Percentiles rank a stretch among this genome's conserved stretches.
Evolutionary conservation across 306 rosid genomes (phyloP).

Genomic region (Echinosophora koreensis): DNA sequence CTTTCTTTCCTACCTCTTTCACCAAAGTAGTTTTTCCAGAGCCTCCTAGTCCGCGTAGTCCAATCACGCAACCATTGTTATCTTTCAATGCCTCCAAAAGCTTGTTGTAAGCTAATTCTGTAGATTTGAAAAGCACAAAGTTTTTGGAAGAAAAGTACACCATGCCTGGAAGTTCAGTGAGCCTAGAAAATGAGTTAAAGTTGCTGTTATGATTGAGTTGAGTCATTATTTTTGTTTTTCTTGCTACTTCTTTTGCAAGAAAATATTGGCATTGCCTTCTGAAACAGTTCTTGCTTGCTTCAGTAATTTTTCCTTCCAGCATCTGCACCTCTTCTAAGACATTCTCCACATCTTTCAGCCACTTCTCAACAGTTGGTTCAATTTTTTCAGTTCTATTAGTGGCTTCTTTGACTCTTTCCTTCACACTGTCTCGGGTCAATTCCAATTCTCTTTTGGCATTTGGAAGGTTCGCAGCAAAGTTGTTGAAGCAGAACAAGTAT

Average conservation of each 20-base stretch:
- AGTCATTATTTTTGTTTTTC: not conserved
- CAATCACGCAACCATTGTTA: not conserved
- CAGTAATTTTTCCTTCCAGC: conserved; percentile 7
- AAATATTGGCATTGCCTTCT: not conserved
- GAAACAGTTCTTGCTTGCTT: not conserved
- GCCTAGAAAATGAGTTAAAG: conserved; percentile 33
- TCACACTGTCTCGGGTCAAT: not conserved
- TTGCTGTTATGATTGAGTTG: not conserved
- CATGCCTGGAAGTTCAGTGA: conserved; percentile 36
- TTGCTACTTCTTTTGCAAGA: conserved; percentile 8
- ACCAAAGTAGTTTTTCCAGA: conserved; percentile 35
- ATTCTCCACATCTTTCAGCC: conserved; percentile 12
- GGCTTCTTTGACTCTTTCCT: conserved; percentile 14
- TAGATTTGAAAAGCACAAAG: conserved; percentile 1
- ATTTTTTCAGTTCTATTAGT: conserved; percentile 22
- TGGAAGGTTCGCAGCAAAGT: not conserved
- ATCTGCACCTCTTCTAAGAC: conserved; percentile 1
- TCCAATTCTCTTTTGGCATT: not conserved
- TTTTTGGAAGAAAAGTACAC: conserved; percentile 33
- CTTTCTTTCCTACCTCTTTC: conserved; percentile 38
- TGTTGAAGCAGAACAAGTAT: not conserved
- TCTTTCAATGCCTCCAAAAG: conserved; percentile 22
- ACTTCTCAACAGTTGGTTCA: conserved; percentile 31
- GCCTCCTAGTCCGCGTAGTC: conserved; percentile 33
- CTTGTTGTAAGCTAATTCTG: conserved; percentile 1